Conservation (phyloP, 2,329 filamentous ascomycete genomes). For the Fusarium sp. region DNA sequence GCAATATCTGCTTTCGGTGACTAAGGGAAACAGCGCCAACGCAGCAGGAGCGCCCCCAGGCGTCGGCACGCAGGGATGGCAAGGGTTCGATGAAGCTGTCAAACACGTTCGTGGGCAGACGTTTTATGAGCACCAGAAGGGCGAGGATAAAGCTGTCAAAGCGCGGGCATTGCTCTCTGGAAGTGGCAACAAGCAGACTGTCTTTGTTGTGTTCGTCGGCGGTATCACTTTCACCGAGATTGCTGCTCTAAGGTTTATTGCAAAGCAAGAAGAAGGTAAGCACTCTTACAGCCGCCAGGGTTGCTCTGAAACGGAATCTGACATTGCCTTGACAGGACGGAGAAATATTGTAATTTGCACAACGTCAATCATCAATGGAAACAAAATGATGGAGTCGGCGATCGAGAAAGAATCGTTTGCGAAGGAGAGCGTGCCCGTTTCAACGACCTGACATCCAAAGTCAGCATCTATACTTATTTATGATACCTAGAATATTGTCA, state of each 20-base stretch:
- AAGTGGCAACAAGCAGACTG: conserved; percentile 81
- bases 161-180: conserved; percentile 86
- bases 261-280: conserved; percentile 79
- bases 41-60: conserved; percentile 50
- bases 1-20: conserved; percentile 78
- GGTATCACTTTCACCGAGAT: conserved; percentile 97
- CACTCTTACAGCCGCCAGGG: conserved; percentile 4
- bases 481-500: conserved; percentile 30
- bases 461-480: conserved; percentile 15
- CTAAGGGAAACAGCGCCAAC: conserved; percentile 66
- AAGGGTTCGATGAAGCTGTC: conserved; percentile 91
- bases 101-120: conserved; percentile 89
- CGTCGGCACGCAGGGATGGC: conserved; percentile 81
- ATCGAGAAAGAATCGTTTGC: conserved; percentile 77
- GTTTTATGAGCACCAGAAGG: conserved; percentile 91
- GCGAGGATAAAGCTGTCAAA: conserved; percentile 91
- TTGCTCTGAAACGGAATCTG: conserved; percentile 9
- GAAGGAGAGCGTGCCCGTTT: conserved; percentile 48
- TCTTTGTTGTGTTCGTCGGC: conserved; percentile 97
- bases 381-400: conserved; percentile 86
- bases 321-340: conserved; percentile 60
- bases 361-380: conserved; percentile 89
- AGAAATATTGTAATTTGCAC: conserved; percentile 92
- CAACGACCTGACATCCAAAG: conserved; percentile 25
- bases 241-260: conserved; percentile 90